Evolutionary conservation across 1,284 basidiomycete species (phyloP), one percentile per base, ranked within the genome.

Genomic region (Apiotrichum gracile): DNA sequence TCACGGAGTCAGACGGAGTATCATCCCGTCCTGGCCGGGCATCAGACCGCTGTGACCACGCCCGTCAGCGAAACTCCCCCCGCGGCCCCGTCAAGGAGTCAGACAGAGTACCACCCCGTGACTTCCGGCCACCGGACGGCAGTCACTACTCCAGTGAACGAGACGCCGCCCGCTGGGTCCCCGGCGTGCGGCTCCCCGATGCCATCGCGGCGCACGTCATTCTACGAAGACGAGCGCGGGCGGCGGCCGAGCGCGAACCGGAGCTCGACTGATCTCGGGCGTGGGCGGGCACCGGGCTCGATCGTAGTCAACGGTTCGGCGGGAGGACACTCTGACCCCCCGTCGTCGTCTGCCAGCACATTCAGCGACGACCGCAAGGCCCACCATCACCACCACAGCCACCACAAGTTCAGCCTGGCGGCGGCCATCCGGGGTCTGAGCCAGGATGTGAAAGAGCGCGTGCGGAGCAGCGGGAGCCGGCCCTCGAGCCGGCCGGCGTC

Each of bases 391-490:
- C 40, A 14, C 26, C 48, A 49, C 24, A 66, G 64, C 29, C 49
- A 54, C 24, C 52, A 54, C 49, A 67, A 69, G 37, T 76, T 76
- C 60, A 75, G 71, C 45, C 57, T 77, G 7, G 62, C 72, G 1
- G 68, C 69, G 1, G 73, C 76, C 3, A 56, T 76, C 5, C 67
- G 74, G 17, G 69, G 72, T 7, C 56, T 76, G 34, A 71, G 71
- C 42, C 65, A 71, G 27, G 72, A 74, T 42, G 66, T 74, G 34
- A 70, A 69, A 40, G 68, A 69, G 21, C 64, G 65, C 22, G 64
- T 70, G 26, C 58, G 55, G 40, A 52, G 57, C 38, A 37, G 52
- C 4, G 61, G 58, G 34, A 52, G 62, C 22, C 57, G 58, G 3
- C 44, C 55, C 0, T 46, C 41, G 51, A 55, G 47, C 46, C 54